phyloP scores from a whole-genome alignment of 2,329 filamentous ascomycete species.

The Trichoderma polysporum region DNA sequence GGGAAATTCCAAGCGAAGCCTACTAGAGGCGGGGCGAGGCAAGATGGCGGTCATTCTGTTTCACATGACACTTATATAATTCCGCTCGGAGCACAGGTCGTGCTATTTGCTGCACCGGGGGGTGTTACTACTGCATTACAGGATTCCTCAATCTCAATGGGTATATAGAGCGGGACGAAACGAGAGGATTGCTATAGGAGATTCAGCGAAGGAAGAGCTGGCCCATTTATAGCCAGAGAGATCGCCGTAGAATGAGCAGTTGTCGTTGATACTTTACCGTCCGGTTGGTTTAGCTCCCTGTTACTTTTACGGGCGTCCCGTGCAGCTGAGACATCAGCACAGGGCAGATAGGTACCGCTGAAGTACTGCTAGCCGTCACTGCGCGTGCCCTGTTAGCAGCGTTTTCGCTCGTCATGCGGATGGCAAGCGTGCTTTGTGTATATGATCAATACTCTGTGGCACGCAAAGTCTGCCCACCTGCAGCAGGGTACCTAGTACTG shows the following conservation, averaged over 20 bases:
- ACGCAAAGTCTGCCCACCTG: no score
- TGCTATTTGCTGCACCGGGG: neutral
- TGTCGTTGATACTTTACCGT: constrained; percentile 1
- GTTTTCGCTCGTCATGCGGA: neutral
- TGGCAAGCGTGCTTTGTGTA: neutral
- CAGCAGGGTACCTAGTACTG: neutral
- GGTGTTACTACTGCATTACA: neutral
- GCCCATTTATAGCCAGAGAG: neutral
- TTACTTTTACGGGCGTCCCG: neutral
- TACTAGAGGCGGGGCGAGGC: neutral
- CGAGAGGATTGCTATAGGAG: neutral
- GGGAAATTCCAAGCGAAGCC: constrained; percentile 17
- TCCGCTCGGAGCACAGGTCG: neutral
- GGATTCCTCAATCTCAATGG: neutral
- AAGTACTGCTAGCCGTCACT: neutral
- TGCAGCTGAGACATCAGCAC: neutral
- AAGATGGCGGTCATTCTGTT: neutral
- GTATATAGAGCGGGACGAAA: neutral
- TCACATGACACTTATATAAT: constrained; percentile 1
- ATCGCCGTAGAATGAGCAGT: neutral
- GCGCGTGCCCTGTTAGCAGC: neutral
- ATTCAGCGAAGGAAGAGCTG: neutral
- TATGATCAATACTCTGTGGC: neutral
- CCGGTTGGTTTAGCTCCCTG: constrained; percentile 11
- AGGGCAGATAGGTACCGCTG: neutral